Conservation (phyloP, 495 filamentous ascomycete species). For the Cercophora scortea region DNA sequence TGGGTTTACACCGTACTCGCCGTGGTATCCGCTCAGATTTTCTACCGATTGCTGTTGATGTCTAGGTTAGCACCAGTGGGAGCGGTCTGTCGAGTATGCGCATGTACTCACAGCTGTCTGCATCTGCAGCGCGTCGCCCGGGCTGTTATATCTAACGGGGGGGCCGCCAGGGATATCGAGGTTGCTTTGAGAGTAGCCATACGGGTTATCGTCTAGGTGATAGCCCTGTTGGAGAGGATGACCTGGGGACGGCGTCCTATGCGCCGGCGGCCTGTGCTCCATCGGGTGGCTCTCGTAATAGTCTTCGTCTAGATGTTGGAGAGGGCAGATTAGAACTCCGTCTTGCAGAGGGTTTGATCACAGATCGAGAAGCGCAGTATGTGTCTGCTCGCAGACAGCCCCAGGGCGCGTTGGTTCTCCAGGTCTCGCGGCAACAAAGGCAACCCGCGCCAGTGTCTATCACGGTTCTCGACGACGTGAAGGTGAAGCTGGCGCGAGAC, state of each 20-base stretch:
- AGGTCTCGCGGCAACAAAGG: not conserved
- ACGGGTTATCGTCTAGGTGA: constrained; percentile 63
- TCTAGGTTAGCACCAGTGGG: constrained; percentile 4
- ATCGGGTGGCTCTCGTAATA: constrained; percentile 47
- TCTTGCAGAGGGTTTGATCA: not conserved
- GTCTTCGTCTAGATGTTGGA: constrained; percentile 47
- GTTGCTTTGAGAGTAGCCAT: constrained; percentile 38
- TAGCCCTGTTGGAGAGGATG: constrained; percentile 53
- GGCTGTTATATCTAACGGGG: constrained; percentile 31
- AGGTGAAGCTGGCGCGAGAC: not conserved
- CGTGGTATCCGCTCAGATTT: constrained; percentile 58
- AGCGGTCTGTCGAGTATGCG: not conserved
- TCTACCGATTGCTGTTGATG: constrained; percentile 66
- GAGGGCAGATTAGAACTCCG: constrained; percentile 15
- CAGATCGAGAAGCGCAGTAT: constrained; percentile 2
- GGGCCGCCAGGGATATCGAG: constrained; percentile 60
- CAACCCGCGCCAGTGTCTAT: not conserved
- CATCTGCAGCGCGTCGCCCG: constrained; percentile 58
- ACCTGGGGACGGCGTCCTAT: constrained; percentile 50
- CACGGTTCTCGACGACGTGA: not conserved
- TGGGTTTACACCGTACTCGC: constrained; percentile 69
- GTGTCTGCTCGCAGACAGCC: not conserved
- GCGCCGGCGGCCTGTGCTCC: constrained; percentile 40
- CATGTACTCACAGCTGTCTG: constrained; percentile 59
- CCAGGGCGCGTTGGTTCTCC: not conserved